These are phyloP conservation scores for Aspergillus uvarum DNA, from an alignment of 2,329 filamentous ascomycete species.

Conservation along the genomic window DNA sequence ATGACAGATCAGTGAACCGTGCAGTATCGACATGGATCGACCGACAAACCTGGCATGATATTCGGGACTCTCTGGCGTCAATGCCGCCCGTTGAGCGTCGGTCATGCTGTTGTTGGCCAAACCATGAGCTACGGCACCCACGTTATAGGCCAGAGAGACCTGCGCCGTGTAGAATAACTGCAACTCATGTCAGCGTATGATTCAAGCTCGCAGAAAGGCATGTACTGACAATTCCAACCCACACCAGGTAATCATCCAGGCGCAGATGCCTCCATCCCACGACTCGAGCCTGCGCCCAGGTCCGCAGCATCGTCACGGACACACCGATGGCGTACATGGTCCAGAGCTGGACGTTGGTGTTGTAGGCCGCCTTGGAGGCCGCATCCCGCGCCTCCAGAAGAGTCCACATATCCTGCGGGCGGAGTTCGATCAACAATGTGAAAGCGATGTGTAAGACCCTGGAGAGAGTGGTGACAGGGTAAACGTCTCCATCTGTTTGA, in stretches of 20 bases:
- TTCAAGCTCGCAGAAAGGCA: slow-evolving; percentile 25
- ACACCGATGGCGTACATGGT: slow-evolving; percentile 28
- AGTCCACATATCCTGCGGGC: slow-evolving; percentile 4
- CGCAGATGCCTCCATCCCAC: slow-evolving; percentile 26
- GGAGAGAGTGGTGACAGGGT: not conserved
- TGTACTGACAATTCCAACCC: slow-evolving; percentile 50
- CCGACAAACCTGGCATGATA: slow-evolving; percentile 37
- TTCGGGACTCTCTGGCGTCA: slow-evolving; percentile 45
- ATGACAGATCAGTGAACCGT: not conserved
- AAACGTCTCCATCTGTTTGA: not conserved
- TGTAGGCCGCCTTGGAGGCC: slow-evolving; percentile 15
- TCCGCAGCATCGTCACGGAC: slow-evolving; percentile 35
- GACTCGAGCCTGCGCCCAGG: slow-evolving; percentile 32
- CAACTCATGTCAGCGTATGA: slow-evolving; percentile 5
- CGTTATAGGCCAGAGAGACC: slow-evolving; percentile 48
- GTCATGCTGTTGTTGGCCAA: slow-evolving; percentile 59
- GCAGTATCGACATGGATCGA: not conserved
- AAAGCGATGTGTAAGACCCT: not conserved
- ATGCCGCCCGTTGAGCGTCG: slow-evolving; percentile 43
- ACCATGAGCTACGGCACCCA: slow-evolving; percentile 48
- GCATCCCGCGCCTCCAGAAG: slow-evolving; percentile 15
- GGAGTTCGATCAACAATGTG: not conserved
- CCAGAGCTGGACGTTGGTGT: slow-evolving; percentile 23
- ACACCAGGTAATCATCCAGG: slow-evolving; percentile 57
- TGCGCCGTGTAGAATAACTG: slow-evolving; percentile 52